Percentiles rank a stretch among this genome's conserved stretches.
Conservation (phyloP, 2,329 filamentous ascomycete genomes). For the Blumeria hordei region DNA sequence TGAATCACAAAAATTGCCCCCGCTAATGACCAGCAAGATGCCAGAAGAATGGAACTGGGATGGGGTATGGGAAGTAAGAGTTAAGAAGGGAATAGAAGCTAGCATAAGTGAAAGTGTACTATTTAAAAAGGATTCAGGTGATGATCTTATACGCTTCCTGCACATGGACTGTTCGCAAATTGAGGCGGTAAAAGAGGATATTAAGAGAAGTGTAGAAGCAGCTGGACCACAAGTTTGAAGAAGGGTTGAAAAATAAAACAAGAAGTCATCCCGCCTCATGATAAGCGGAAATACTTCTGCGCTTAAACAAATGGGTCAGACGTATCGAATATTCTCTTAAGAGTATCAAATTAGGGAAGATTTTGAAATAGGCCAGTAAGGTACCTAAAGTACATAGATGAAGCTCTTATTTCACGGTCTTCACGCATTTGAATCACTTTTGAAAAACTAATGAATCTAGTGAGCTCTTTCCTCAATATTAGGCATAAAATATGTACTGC, state of each 20-base stretch:
- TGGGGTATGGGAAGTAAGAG: conserved; percentile 82
- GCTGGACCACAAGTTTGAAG: conserved; percentile 4
- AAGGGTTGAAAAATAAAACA: conserved; percentile 4
- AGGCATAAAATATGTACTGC: no score
- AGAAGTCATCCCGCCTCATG: conserved; percentile 5
- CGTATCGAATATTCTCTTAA: no score
- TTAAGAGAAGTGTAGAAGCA: conserved; percentile 24
- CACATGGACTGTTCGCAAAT: conserved; percentile 35
- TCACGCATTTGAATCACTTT: no score
- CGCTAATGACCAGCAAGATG: conserved; percentile 12
- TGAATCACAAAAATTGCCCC: not conserved
- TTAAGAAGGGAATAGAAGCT: conserved; percentile 50
- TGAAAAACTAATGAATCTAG: no score
- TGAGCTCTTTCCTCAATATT: no score
- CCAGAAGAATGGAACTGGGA: conserved; percentile 95
- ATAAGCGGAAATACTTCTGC: not conserved
- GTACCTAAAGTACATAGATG: no score
- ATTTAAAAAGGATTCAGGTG: conserved; percentile 39
- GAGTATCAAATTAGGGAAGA: no score
- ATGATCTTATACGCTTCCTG: conserved; percentile 52
- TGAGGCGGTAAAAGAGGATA: conserved; percentile 31
- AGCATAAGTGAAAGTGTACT: conserved; percentile 61
- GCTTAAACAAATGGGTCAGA: not conserved
- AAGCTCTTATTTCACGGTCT: no score
- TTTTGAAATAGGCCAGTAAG: no score